phyloP scores from a whole-genome alignment of 1,139 yeast species.

The Trichomonascaceae sp. region DNA sequence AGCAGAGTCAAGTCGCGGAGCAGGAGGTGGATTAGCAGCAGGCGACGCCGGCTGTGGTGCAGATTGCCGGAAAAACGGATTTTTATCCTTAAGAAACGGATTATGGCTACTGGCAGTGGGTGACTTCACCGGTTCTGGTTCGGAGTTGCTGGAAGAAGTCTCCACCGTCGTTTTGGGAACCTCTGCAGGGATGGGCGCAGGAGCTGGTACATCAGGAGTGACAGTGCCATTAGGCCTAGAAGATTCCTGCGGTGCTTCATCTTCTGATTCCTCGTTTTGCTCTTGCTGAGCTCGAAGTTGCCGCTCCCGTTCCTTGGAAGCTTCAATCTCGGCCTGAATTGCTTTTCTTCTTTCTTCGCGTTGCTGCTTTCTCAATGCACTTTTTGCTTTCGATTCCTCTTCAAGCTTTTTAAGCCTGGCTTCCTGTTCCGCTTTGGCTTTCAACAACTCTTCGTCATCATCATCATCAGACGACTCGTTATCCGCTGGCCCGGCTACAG shows the following conservation, averaged over 20 bases:
- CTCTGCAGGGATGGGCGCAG: constrained; percentile 10
- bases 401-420: constrained; percentile 26
- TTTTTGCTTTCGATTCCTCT: constrained; percentile 20
- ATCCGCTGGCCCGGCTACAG: constrained; percentile 12
- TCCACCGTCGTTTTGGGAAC: constrained; percentile 11
- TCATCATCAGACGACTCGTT: constrained; percentile 39
- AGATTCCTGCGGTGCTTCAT: constrained; percentile 6
- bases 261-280: constrained; percentile 26
- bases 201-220: constrained; percentile 10
- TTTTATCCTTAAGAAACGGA: constrained; percentile 18
- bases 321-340: constrained; percentile 59
- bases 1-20: constrained; percentile 27
- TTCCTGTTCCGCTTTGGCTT: constrained; percentile 39
- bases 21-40: constrained; percentile 31
- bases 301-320: constrained; percentile 38
- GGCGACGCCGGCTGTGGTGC: constrained; percentile 9
- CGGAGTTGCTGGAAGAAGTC: constrained; percentile 11
- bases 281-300: constrained; percentile 28
- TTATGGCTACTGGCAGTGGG: constrained; percentile 13
- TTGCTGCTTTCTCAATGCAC: constrained; percentile 38
- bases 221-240: constrained; percentile 9
- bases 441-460: constrained; percentile 41
- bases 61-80: constrained; percentile 14
- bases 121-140: constrained; percentile 11
- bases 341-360: constrained; percentile 57